Conservation (phyloP, 352 stramenopile genomes). For the Globisporangium paddicum region DNA sequence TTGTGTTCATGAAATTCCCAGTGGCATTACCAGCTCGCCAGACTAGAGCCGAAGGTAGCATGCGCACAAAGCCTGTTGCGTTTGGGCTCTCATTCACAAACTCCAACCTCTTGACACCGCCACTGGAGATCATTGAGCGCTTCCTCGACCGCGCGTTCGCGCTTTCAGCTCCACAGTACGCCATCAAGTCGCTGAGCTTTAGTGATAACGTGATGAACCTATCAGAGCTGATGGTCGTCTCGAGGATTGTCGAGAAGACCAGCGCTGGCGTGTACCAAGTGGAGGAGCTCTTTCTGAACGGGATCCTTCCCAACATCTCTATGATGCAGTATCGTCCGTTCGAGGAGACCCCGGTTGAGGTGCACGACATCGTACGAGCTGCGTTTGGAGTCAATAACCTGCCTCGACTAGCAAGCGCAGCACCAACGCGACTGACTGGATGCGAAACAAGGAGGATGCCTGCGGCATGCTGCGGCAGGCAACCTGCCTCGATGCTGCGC, state of each 20-base stretch:
- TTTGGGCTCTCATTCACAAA: neutral
- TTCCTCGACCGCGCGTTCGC: slow-evolving; percentile 10
- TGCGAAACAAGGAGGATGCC: too few relatives aligned
- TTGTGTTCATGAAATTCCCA: neutral
- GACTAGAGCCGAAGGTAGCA: neutral
- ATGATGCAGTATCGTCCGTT: too few relatives aligned
- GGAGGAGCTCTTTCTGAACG: neutral
- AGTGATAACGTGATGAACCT: neutral
- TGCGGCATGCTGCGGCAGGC: too few relatives aligned
- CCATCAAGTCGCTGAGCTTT: slow-evolving; percentile 1
- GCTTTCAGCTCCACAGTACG: neutral
- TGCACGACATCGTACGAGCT: neutral
- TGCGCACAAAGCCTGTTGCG: neutral
- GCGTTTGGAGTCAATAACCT: neutral
- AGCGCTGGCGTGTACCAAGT: neutral
- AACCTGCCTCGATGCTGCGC: too few relatives aligned
- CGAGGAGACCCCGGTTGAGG: neutral
- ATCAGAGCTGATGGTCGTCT: slow-evolving; percentile 7
- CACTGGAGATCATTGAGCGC: slow-evolving; percentile 6
- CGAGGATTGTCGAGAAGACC: slow-evolving; percentile 5
- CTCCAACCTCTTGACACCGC: neutral
- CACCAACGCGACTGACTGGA: neutral
- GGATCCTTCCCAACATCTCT: too few relatives aligned
- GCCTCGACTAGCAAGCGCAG: neutral
- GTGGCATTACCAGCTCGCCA: too few relatives aligned